Evolutionary conservation across 352 stramenopile species (phyloP), one percentile per base, ranked within the genome.

Genomic region (Pythium myriotylum): DNA sequence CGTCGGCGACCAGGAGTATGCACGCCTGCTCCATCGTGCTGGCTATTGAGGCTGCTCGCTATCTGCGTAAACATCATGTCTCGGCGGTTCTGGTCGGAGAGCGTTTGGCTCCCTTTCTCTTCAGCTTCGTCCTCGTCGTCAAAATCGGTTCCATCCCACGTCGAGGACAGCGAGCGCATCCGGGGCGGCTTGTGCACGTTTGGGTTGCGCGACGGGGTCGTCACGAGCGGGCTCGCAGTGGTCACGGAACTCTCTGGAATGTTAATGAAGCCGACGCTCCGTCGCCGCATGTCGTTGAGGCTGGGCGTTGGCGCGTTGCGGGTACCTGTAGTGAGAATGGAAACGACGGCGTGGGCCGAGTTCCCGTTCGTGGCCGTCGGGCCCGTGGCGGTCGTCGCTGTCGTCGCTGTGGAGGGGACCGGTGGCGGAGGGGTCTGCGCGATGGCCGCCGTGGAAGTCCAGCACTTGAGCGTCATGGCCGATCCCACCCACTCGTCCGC

Each of bases 401-500:
- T 13, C 19, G 59, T 62, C 42, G 54, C 60, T 13, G 59, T 69
- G 14, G 50, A 14, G 1, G 49, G 20, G 3, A 29, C 37, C 29
- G 45, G n/a, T 0, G 67, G 45, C 35, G 70, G 29, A 52, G 79
- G 72, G 6, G 63, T n/a, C 58, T 68, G 64, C 13, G 62, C 58
- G 45, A 78, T 63, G 19, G 70, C 65, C 19, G 49, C 49, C 40
- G 48, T 65, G 27, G 68, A 74, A 51, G 72, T 76, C 75, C 74
- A 84, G 51, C 73, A 84, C 75, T 84, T 83, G 68, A 87, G 75
- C 62, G 77, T 87, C 77, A 87, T 87, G 37, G 46, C 10, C 29
- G 5, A 10, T 10, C 29, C 29, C 54, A 37, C 17, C 29, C 16
- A 45, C n/a, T 26, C 16, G 14, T 24, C 17, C n/a, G 32, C 6